Base-by-base conservation (phyloP, 2,329 filamentous ascomycete species). In the Colletotrichum chlorophyti region DNA sequence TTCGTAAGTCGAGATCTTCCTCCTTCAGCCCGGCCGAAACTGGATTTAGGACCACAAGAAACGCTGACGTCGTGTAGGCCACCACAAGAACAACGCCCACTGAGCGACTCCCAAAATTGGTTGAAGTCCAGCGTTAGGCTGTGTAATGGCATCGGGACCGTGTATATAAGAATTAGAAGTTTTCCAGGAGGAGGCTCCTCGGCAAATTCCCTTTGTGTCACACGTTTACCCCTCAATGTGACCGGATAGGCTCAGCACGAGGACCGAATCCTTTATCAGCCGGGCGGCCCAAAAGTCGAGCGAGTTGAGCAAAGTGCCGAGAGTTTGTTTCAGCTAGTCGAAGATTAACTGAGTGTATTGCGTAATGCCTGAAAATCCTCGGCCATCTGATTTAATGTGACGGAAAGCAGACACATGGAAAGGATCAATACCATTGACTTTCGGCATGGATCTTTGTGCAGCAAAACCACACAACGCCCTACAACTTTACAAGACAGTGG, bases 81-180 rank as follows among this genome's bases (percentile, higher is more conserved):
- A 99, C 87, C 94, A 98, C 91, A 99, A 99, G 91, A 98, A 99
- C 90, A 96, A 99, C 79, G 91, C 92, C 70, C 95, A 99, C 85
- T 99, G 96, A 82, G 73, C 47, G 53, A 53, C 27, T 57, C 21
- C 17, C 8, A 45, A 19, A 17, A 26, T 19, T 21, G 46, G 41
- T 50, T 51, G 53, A 58, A 60, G 46, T 48, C 58, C 34, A 48
- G 46, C 40, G 29, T 31, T 14, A 17, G 53, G 58, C 58, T 59
- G 29, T 58, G 58, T 60, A 53, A 62, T 60, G 47, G 53, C 49
- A 53, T 48, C 48, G 50, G 51, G 54, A 61, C 57, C 49, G 59
- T 63, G 61, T 63, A 62, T 53, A 63, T 60, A 63, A 59, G 61
- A 60, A 62, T 55, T 63, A 60, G 59, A 63, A 53, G 32, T 60